phyloP scores from a whole-genome alignment of 2,329 filamentous ascomycete species.

The Stagonosporopsis vannaccii region DNA sequence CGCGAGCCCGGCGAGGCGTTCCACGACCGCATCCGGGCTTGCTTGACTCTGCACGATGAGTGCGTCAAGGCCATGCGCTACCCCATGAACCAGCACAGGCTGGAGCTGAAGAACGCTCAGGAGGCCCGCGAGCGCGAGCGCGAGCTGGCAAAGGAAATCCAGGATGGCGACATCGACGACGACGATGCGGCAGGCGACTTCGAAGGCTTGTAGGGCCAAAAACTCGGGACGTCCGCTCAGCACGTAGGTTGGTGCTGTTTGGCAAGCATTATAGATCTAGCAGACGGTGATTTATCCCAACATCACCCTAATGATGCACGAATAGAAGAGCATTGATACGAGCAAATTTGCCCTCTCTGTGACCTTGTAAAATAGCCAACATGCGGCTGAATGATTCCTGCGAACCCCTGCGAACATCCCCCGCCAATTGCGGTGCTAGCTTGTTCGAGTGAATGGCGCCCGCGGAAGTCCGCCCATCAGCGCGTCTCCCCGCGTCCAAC shows the following conservation, averaged over 20 bases:
- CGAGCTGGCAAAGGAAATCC: conserved; percentile 98
- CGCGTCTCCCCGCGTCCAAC: conserved; percentile 22
- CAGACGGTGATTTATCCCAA: neutral
- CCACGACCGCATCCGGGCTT: conserved; percentile 94
- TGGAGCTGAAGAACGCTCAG: conserved; percentile 97
- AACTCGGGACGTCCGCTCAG: neutral
- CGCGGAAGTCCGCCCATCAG: conserved; percentile 25
- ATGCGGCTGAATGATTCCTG: neutral
- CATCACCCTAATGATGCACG: conserved; percentile 34
- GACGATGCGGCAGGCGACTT: conserved; percentile 96
- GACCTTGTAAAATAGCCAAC: neutral
- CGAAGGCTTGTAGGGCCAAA: conserved; percentile 79
- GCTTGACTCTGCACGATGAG: conserved; percentile 91
- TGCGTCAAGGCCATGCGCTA: conserved; percentile 99
- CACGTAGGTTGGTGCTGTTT: conserved; percentile 31
- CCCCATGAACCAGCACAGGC: conserved; percentile 97
- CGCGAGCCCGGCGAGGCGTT: conserved; percentile 96
- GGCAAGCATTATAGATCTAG: conserved; percentile 33
- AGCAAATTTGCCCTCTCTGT: neutral
- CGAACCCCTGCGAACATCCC: conserved; percentile 26
- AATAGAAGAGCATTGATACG: conserved; percentile 23
- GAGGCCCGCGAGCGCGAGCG: conserved; percentile 96
- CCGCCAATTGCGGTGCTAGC: conserved; percentile 25
- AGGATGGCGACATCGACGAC: conserved; percentile 95
- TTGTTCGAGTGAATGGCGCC: conserved; percentile 32